Conservation (phyloP, 2,329 filamentous ascomycete species). For the Thielaviopsis musarum region DNA sequence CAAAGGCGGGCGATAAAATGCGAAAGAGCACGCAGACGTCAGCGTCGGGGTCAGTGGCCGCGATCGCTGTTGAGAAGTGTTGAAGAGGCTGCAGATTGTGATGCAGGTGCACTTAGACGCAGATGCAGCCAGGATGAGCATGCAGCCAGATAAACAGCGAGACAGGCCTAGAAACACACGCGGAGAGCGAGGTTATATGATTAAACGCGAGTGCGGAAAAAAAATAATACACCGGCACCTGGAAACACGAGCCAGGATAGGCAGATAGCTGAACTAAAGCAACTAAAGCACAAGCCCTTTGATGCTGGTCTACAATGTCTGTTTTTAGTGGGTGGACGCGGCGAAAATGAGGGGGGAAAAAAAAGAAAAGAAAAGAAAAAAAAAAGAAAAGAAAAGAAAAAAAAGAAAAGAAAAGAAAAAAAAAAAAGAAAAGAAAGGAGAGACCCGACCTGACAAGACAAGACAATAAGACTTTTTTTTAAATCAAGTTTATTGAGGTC, state of each 20-base stretch:
- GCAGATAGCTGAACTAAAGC: too few species aligned
- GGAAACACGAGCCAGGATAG: not conserved
- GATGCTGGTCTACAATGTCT: not conserved
- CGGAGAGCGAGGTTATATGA: not conserved
- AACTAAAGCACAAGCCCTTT: not conserved
- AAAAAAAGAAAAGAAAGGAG: not conserved
- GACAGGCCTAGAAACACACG: not conserved
- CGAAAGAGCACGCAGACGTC: not conserved
- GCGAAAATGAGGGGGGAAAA: not conserved
- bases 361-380: not conserved
- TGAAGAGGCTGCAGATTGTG: not conserved
- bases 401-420: not conserved
- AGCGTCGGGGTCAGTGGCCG: not conserved
- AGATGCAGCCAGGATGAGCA: not conserved
- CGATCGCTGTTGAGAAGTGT: not conserved
- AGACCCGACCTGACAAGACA: too few species aligned
- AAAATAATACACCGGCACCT: not conserved
- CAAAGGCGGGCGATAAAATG: not conserved
- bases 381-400: not conserved
- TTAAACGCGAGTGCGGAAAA: not conserved
- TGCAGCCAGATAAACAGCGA: not conserved
- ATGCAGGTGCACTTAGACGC: not conserved
- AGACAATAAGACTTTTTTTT: too few species aligned
- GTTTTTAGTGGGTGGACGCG: too few species aligned
- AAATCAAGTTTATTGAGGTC: too few species aligned